These are phyloP conservation scores for Naganishia sp. DNA, from an alignment of 1,284 basidiomycete genomes.

Conservation along the genomic window DNA sequence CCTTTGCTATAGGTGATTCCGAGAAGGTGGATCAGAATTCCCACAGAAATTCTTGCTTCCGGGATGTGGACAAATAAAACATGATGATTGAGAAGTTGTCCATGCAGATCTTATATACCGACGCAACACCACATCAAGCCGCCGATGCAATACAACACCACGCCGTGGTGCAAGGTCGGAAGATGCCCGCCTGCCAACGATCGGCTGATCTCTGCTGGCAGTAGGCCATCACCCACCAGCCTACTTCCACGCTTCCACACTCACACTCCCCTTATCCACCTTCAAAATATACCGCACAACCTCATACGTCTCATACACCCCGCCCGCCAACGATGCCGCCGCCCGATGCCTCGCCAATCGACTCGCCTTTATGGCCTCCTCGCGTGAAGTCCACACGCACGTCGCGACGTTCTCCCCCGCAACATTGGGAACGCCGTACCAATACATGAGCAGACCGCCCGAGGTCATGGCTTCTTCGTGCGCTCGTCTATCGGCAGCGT, in stretches of 20 bases:
- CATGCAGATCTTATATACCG: too few relatives aligned
- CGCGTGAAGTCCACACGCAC: conserved; percentile 86
- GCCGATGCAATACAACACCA: too few relatives aligned
- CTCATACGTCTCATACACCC: conserved; percentile 74
- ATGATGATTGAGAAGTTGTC: too few relatives aligned
- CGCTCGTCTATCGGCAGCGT: conserved; percentile 78
- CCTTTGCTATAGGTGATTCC: too few relatives aligned
- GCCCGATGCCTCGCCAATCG: conserved; percentile 74
- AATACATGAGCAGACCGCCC: conserved; percentile 75
- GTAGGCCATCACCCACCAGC: conserved; percentile 49
- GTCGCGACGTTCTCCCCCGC: conserved; percentile 85
- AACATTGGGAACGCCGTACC: conserved; percentile 83
- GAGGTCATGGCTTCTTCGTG: conserved; percentile 87
- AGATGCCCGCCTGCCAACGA: too few relatives aligned
- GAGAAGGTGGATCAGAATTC: too few relatives aligned
- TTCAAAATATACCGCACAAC: conserved; percentile 72
- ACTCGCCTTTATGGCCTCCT: conserved; percentile 76
- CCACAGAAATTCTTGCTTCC: too few relatives aligned
- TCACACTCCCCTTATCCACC: conserved; percentile 65
- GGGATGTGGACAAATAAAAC: too few relatives aligned
- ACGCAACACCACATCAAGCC: too few relatives aligned
- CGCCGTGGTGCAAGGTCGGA: too few relatives aligned
- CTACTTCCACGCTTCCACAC: conserved; percentile 61
- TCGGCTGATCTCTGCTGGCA: neutral
- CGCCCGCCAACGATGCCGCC: conserved; percentile 76